Base-by-base conservation (phyloP, 1,139 yeast genomes). In the Zygoascus sp. region DNA sequence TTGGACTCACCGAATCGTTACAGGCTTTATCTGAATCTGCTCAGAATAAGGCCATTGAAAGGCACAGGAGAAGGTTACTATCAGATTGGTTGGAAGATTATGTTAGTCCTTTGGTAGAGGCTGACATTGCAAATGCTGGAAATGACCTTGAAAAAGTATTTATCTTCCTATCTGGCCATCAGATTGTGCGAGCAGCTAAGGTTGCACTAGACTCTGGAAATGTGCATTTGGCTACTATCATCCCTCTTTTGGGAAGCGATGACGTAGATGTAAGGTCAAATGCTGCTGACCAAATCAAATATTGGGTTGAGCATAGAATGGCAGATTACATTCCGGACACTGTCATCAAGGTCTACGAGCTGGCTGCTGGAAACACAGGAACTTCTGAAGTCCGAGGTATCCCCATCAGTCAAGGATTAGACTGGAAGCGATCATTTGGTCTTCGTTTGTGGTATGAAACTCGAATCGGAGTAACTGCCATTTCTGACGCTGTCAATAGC, bases 171-270 rank as follows among this genome's bases (percentile, higher is more conserved):
- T 71, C 81, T 40, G 70, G 77, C 3, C 81, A 85, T 43, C 76
- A 81, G 47, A 60, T 87, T 38, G 68, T 74, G 9, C 69, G 70
- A 27, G 97, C 97, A 0, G 73, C 84, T 7, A 69, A 71, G 32
- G 53, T 69, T 1, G 89, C 96, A 0, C 65, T 81, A 3, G 68
- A 73, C 19, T 65, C 83, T 0, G 74, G 74, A 10, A 83, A 84
- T 57, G 66, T 75, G 8, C 96, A 89, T 62, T 65, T 90, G 30
- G 80, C 95, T 0, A 80, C 78, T 0, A 59, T 87, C 22, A 65
- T 90, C n/a, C 75, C 96, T 0, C 66, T 85, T 43, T 65, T 84
- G 11, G 95, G 86, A 37, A 77, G 92, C 0, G 81, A 83, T 53
- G 58, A 51, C 23, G 72, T 72, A 0, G 69, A 73, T 1, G 80